Evolutionary conservation across 768 basidiomycete genomes (phyloP), one percentile per base, ranked within the genome.

Genomic region (Sporobolomyces roseus): DNA sequence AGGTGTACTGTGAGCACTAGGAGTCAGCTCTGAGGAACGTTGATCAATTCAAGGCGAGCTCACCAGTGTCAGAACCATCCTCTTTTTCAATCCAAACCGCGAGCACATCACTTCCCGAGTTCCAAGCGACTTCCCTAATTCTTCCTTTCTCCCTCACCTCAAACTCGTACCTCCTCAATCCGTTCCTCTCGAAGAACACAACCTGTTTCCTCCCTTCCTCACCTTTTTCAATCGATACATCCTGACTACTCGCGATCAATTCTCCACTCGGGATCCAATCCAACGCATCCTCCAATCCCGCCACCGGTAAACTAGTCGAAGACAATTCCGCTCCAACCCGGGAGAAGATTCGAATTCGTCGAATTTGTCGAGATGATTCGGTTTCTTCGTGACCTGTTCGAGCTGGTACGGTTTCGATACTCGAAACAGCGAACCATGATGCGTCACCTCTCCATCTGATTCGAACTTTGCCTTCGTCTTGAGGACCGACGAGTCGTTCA

Each of bases 391-490:
- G 3, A 23, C n/a, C 64, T 21, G 49, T 16, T 9, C 50, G 16
- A 73, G 74, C 61, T 1, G 73, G 66, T 25, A 67, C 53, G 14
- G 81, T 79, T 27, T 89, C 87, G 16, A 89, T 81, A 0, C 88
- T 84, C 12, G 90, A 93, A 43, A 98, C 85, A 43, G 86, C 87
- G 77, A 97, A 97, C 79, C 85, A 90, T 0, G 88, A 83, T 10
- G 88, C 91, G 77, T 99, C 96, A 1, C 94, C 96, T 52, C 96
- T 85, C 93, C 96, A 99, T 54, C 87, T 87, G 59, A 99, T 85
- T 12, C 88, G 85, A 1, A 89, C 87, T 36, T 81, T 76, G 3
- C 74, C 77, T 62, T 92, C 87, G 72, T 97, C 92, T 68, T 87
- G 85, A 4, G 86, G 86, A 71, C 85, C 63, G 17, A 71, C 60